Evolutionary conservation across 306 rosid genomes (phyloP), one percentile per base, ranked within the genome.

Genomic region (Oxytropis ochrocephala): DNA sequence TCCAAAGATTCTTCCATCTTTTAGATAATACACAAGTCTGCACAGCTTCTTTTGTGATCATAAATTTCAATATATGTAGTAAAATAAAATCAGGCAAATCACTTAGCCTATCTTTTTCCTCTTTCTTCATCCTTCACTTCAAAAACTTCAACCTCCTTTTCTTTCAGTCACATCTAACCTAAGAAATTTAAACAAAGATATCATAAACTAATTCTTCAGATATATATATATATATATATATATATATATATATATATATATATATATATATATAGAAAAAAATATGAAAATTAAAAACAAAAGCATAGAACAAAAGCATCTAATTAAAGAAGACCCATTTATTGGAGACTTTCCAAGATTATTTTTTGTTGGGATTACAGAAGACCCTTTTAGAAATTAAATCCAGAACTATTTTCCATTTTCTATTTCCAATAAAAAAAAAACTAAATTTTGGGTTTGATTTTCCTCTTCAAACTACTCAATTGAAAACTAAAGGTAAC

Each of bases 1-100:
- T 64, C 77, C 81, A 63, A 11, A 70, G 73, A 8, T 70, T 38
- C 36, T 53, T 77, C 76, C 72, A 67, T 48, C 77, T 44, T 1
- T 3, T 14, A 18, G 77, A 44, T 38, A 77, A 54, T 9, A 70
- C 52, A 47, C 67, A 62, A 53, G 61, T 70, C 11, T 70, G 60
- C 29, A 77, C 67, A 77, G 64, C 77, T 5, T 54, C 1, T 62
- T 77, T 70, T 30, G 57, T 46, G 76, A 18, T 27, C 62, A 77
- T 54, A 27, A 70, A 54, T 19, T 64, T 27, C 81, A 77, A 21
- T 5, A 77, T 47, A 64, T 64, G 69, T 0, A 70, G 73, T 48
- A 77, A 58, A 54, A 77, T 33, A 35, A 13, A 35, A 44, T 70
- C 67, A 24, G 73, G 81, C 13, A 77, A 62, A 2, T 54, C 68